Evolutionary conservation across 345 rosid species (phyloP).

Genomic region (Durio zibethinus): DNA sequence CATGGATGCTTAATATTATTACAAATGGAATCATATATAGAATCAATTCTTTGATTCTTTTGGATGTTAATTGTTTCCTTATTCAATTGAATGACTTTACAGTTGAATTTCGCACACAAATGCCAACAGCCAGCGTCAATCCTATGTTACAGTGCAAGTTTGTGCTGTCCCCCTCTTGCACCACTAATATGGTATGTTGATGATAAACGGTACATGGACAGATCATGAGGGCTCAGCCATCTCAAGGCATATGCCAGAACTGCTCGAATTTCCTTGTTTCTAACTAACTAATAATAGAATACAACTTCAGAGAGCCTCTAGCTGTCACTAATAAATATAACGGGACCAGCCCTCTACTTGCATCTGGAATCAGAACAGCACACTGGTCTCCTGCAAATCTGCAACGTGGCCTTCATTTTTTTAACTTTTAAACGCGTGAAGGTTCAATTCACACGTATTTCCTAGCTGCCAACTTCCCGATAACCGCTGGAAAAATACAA

Average conservation of each 20-base stretch:
- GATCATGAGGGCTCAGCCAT: not conserved
- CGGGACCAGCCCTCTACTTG: not conserved
- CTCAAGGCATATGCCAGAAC: not conserved
- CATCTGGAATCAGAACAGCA: constrained; percentile 5
- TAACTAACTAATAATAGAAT: not conserved
- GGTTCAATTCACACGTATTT: not conserved
- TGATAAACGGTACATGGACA: not conserved
- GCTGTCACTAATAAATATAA: constrained; percentile 6
- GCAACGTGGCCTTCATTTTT: not conserved
- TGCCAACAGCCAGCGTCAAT: not conserved
- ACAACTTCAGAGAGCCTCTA: not conserved
- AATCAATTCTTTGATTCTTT: not conserved
- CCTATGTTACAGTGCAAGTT: not conserved
- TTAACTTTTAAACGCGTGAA: not conserved
- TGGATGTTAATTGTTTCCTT: not conserved
- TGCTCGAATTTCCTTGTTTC: not conserved
- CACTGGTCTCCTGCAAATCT: not conserved
- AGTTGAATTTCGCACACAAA: not conserved
- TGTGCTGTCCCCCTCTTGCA: not conserved
- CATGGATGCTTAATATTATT: not conserved
- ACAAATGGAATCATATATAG: not conserved
- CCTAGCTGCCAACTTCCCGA: not conserved
- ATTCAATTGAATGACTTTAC: not conserved
- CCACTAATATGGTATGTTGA: not conserved
- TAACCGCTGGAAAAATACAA: constrained; percentile 7